These are phyloP conservation scores for Magnusiomyces suaveolens DNA, from an alignment of 1,139 yeast species.

Conservation along the genomic window DNA sequence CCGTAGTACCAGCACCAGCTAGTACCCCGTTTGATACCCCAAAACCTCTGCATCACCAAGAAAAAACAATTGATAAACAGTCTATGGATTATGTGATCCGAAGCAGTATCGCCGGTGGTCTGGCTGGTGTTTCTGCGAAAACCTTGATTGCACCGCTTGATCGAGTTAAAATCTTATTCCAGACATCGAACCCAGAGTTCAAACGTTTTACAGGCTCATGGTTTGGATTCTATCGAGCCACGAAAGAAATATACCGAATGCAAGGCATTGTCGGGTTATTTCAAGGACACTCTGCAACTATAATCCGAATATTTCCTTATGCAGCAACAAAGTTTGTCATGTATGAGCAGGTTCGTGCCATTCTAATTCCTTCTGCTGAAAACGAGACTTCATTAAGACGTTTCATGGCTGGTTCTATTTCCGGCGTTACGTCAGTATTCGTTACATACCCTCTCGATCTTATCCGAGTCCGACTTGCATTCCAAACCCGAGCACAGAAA, in stretches of 20 bases:
- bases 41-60: not conserved
- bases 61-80: constrained; percentile 45
- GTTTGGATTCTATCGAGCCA: constrained; percentile 67
- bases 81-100: constrained; percentile 68
- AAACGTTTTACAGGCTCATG: constrained; percentile 70
- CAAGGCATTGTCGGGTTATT: constrained; percentile 81
- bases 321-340: constrained; percentile 98
- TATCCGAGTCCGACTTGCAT: constrained; percentile 84
- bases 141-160: constrained; percentile 93
- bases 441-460: constrained; percentile 89
- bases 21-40: not conserved
- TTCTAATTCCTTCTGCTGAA: constrained; percentile 62
- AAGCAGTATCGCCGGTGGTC: constrained; percentile 89
- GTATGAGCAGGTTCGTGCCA: constrained; percentile 79
- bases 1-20: not conserved
- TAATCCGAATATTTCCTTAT: constrained; percentile 85
- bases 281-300: constrained; percentile 93
- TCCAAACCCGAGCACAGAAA: constrained; percentile 49
- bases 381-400: constrained; percentile 77
- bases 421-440: constrained; percentile 76
- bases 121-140: constrained; percentile 93
- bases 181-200: constrained; percentile 88
- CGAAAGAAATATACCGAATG: constrained; percentile 48
- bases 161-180: constrained; percentile 86
- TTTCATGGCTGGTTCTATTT: constrained; percentile 78